Base-by-base conservation (phyloP, 129 eudicot species). In the Pseudognaphalium luteoalbum region DNA sequence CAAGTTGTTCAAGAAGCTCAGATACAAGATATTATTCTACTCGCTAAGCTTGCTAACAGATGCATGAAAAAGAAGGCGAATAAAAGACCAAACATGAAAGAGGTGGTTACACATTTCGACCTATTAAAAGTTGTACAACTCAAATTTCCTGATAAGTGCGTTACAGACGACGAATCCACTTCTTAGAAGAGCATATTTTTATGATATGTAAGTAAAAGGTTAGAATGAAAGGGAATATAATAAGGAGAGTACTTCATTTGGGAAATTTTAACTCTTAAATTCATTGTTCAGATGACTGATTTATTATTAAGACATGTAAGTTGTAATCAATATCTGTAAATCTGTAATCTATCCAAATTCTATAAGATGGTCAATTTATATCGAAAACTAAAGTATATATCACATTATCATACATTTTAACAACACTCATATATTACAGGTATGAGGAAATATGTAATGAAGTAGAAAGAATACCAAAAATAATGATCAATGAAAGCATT, bases 41-140 rank as follows among this genome's bases (percentile, higher is more conserved):
- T 72, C 16, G 58, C 68, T 5, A 72, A 54, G 62, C 69, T 73
- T 54, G 79, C 83, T 68, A 80, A 66, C 52, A 80, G 52, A 80
- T 80, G 79, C 68, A 51, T 66, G 79, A 66, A 80, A 64, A 44
- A 8, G 50, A 79, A 73, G 3, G 35, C n/a, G 1, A 47, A 73
- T 30, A 44, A 73, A 67, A 66, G 79, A 39, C 83, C 83, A 64
- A 65, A 14, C 62, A 80, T 73, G 83, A 60, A 52, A 28, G 79
- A 73, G 28, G 83, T 80, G 34, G 79, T 66, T 2, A 0, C 47
- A 4, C 34, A 80, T 35, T 54, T 80, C n/a, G 73, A 80, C 34
- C 22, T 11, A 54, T 16, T 79, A 54, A 54, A 35, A 52, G 17
- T 34, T 21, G 58, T 66, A 15, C 74, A 35, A 35, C 12, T 6